phyloP scores from a whole-genome alignment of 1,284 basidiomycete species.

The Microbotryum scabiosae region DNA sequence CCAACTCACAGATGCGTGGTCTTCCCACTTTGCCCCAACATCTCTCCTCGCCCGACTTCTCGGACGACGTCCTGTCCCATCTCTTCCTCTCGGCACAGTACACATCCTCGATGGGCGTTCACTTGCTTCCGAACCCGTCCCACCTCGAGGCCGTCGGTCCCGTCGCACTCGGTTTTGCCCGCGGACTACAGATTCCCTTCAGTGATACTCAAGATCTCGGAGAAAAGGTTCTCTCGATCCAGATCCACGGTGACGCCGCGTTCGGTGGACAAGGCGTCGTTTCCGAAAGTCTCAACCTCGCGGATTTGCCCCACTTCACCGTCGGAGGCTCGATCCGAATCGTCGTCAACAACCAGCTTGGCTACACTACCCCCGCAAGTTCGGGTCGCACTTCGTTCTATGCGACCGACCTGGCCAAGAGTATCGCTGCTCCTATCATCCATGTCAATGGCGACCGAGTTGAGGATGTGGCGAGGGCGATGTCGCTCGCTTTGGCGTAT shows the following conservation, averaged over 20 bases:
- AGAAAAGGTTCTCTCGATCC: slow-evolving; percentile 75
- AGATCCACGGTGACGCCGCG: slow-evolving; percentile 80
- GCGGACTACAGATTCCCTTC: slow-evolving; percentile 26
- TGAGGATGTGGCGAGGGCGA: slow-evolving; percentile 63
- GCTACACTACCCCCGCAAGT: slow-evolving; percentile 78
- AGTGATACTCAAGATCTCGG: slow-evolving; percentile 50
- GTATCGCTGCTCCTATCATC: slow-evolving; percentile 70
- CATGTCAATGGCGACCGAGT: slow-evolving; percentile 74
- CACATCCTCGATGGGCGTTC: slow-evolving; percentile 44
- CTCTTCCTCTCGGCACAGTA: slow-evolving; percentile 46
- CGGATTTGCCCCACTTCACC: slow-evolving; percentile 73
- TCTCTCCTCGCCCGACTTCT: slow-evolving; percentile 44
- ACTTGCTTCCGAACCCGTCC: slow-evolving; percentile 76
- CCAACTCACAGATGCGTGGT: slow-evolving; percentile 52
- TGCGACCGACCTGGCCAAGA: slow-evolving; percentile 81
- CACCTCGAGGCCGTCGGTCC: slow-evolving; percentile 82
- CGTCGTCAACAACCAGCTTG: slow-evolving; percentile 69
- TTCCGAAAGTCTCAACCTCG: slow-evolving; percentile 75
- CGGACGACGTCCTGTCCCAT: slow-evolving; percentile 80
- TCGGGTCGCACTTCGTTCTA: slow-evolving; percentile 74
- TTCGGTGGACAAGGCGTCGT: slow-evolving; percentile 82
- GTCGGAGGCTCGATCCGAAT: slow-evolving; percentile 80
- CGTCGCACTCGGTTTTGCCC: slow-evolving; percentile 58
- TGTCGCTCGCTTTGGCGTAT: slow-evolving; percentile 72
- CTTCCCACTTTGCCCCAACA: slow-evolving; percentile 39